phyloP scores from a whole-genome alignment of 1,284 basidiomycete genomes.

The Marasmius oreades region DNA sequence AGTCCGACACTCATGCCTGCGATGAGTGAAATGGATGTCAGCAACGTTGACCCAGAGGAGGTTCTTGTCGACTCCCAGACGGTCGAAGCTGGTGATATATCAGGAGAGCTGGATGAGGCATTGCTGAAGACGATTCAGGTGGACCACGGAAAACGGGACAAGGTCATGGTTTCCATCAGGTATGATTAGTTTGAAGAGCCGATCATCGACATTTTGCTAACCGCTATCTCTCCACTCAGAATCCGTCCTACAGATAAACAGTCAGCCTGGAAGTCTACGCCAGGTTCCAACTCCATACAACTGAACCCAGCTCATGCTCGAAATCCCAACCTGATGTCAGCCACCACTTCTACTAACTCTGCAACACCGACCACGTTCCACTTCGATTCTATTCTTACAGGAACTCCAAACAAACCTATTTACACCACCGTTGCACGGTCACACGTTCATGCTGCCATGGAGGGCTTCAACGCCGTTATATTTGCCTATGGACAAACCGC shows the following conservation, averaged over 20 bases:
- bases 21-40: conserved; percentile 72
- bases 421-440: conserved; percentile 84
- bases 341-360: neutral
- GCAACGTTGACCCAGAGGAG: conserved; percentile 70
- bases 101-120: conserved; percentile 59
- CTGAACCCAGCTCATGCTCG: conserved; percentile 55
- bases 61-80: conserved; percentile 70
- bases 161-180: conserved; percentile 87
- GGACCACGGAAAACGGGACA: conserved; percentile 68
- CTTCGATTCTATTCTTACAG: conserved; percentile 79
- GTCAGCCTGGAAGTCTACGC: conserved; percentile 53
- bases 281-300: conserved; percentile 46
- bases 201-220: no score
- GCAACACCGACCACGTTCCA: conserved; percentile 36
- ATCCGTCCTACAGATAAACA: conserved; percentile 61
- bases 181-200: conserved; percentile 27
- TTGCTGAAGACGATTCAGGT: conserved; percentile 34
- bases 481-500: conserved; percentile 93
- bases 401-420: conserved; percentile 80
- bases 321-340: conserved; percentile 25
- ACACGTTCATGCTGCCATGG: conserved; percentile 91
- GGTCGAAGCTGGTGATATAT: conserved; percentile 65
- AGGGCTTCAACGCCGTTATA: conserved; percentile 93
- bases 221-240: conserved; percentile 34
- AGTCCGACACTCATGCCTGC: conserved; percentile 44